phyloP scores from a whole-genome alignment of 306 rosid species.

The Castanopsis chinensis region DNA sequence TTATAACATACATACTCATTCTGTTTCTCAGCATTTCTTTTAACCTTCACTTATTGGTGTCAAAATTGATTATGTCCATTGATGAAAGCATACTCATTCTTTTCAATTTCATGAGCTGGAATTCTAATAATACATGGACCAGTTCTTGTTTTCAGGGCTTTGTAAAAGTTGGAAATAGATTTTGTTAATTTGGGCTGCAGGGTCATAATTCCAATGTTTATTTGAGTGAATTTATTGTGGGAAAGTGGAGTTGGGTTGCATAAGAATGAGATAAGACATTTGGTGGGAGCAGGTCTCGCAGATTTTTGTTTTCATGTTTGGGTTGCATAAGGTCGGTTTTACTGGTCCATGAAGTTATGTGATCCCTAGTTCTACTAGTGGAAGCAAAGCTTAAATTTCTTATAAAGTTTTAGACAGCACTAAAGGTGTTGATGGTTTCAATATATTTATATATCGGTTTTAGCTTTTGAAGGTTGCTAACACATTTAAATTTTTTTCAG shows the following conservation, averaged over 20 bases:
- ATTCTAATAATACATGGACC: not conserved
- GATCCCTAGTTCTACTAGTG: not conserved
- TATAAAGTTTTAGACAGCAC: constrained; percentile 11
- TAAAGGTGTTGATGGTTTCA: constrained; percentile 13
- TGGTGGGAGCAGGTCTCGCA: not conserved
- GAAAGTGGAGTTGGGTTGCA: not conserved
- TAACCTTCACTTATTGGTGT: too few relatives aligned
- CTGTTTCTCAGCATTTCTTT: too few relatives aligned
- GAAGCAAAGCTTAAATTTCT: not conserved
- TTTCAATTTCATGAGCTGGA: not conserved
- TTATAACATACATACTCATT: too few relatives aligned
- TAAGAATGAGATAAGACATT: not conserved
- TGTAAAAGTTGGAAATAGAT: not conserved
- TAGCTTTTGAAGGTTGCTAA: constrained; percentile 66
- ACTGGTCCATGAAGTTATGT: not conserved
- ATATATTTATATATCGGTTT: not conserved
- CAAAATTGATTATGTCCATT: too few relatives aligned
- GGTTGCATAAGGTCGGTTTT: not conserved
- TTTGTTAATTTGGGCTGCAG: not conserved
- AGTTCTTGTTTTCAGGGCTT: not conserved
- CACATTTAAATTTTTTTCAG: constrained; percentile 84
- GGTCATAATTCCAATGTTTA: not conserved
- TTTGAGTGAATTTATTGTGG: not conserved
- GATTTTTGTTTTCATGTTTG: not conserved
- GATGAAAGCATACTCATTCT: too few relatives aligned